A percentile compares a stretch with the other conserved stretches of the same genome.
phyloP scores from a whole-genome alignment of 2,329 filamentous ascomycete genomes.

The Aspergillus fructus region DNA sequence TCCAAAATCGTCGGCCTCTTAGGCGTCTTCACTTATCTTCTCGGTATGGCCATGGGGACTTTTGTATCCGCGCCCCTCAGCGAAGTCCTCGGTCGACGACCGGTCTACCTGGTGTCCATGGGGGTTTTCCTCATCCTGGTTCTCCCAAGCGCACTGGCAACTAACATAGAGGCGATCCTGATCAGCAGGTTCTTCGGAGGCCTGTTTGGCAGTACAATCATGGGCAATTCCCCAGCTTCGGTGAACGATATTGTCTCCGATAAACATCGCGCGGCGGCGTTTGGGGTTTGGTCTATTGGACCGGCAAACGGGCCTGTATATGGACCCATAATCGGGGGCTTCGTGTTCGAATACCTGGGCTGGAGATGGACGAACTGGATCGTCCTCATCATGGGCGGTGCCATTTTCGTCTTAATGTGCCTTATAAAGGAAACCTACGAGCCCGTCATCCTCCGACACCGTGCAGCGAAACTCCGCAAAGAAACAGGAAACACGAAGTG shows the following conservation, averaged over 20 bases:
- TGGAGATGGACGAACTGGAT: conserved; percentile 21
- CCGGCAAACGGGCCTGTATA: neutral
- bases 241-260: neutral
- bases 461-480: conserved; percentile 31
- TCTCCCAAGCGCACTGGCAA: neutral
- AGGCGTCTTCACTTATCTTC: neutral
- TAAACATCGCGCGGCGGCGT: neutral
- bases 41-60: neutral
- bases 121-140: neutral
- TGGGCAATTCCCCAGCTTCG: neutral
- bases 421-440: conserved; percentile 38
- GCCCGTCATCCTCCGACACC: conserved; percentile 33
- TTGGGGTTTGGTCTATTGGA: neutral
- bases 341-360: neutral
- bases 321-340: neutral
- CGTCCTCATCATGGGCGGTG: conserved; percentile 32
- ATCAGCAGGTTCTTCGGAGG: neutral
- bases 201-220: neutral
- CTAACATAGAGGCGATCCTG: neutral
- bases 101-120: neutral
- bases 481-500: conserved; percentile 30
- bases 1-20: neutral
- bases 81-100: neutral
- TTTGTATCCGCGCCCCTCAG: neutral
- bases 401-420: conserved; percentile 24